Percentiles rank a stretch among this genome's conserved stretches.
Conservation (phyloP, 805 yeast genomes). For the Yamadazyma nakazawae region DNA sequence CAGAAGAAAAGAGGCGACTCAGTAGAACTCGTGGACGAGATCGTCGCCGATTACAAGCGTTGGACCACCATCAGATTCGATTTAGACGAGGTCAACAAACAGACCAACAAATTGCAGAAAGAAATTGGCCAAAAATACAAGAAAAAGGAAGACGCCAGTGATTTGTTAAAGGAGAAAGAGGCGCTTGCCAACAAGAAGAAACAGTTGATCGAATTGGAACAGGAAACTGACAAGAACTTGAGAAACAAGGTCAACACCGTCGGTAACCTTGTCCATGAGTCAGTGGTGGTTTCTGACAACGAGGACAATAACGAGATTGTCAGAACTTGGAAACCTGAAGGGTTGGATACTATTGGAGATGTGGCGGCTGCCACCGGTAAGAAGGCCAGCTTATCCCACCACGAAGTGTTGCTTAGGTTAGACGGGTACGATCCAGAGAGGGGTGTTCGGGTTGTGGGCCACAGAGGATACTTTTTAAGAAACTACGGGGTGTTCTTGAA, state of each 20-base stretch:
- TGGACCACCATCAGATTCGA: slow-evolving; percentile 86
- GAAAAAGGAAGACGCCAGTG: slow-evolving; percentile 91
- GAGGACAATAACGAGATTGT: slow-evolving; percentile 90
- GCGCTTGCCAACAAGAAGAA: slow-evolving; percentile 67
- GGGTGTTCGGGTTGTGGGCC: slow-evolving; percentile 96
- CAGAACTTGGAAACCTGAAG: slow-evolving; percentile 83
- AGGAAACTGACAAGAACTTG: slow-evolving; percentile 71
- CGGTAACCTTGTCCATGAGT: slow-evolving; percentile 92
- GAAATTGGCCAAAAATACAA: slow-evolving; percentile 90
- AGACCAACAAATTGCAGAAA: slow-evolving; percentile 85
- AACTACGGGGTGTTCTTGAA: slow-evolving; percentile 94
- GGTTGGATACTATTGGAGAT: slow-evolving; percentile 53
- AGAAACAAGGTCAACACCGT: slow-evolving; percentile 81
- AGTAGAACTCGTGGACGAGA: slow-evolving; percentile 94
- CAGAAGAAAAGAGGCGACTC: slow-evolving; percentile 93
- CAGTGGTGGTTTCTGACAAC: slow-evolving; percentile 81
- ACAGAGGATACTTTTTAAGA: slow-evolving; percentile 96
- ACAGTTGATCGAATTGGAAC: slow-evolving; percentile 62
- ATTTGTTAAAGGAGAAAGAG: slow-evolving; percentile 78
- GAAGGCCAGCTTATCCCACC: slow-evolving; percentile 84
- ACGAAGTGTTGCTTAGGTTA: slow-evolving; percentile 87
- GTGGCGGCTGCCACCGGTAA: slow-evolving; percentile 75
- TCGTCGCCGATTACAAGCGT: slow-evolving; percentile 82
- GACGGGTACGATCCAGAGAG: slow-evolving; percentile 99
- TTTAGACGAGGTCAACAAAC: slow-evolving; percentile 85